These are phyloP conservation scores for Cnidoscolus chayamansa DNA, from an alignment of 441 rosid species.

Conservation along the genomic window DNA sequence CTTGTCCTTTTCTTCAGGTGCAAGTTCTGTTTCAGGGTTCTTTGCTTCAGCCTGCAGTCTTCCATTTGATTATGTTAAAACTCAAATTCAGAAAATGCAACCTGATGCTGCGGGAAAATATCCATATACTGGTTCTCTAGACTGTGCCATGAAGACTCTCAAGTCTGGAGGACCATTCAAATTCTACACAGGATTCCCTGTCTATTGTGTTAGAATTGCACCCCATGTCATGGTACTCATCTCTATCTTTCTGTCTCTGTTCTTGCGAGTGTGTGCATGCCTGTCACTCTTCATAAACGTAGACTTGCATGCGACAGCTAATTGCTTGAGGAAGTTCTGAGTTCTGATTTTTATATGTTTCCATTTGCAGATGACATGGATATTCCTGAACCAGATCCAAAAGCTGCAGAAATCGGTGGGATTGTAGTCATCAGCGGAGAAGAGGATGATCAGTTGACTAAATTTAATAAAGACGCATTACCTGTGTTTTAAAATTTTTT, in stretches of 20 bases:
- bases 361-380: constrained; percentile 93
- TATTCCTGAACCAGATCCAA: constrained; percentile 94
- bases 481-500: constrained; percentile 26
- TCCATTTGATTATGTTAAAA: constrained; percentile 95
- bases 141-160: constrained; percentile 72
- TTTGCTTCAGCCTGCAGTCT: constrained; percentile 95
- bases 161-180: constrained; percentile 88
- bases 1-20: constrained; percentile 45
- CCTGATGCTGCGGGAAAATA: constrained; percentile 89
- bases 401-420: constrained; percentile 57
- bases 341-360: constrained; percentile 21
- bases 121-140: constrained; percentile 88
- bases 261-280: background rate
- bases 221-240: constrained; percentile 92
- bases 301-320: background rate
- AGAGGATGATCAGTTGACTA: constrained; percentile 7
- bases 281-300: background rate
- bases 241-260: background rate
- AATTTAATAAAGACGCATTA: constrained; percentile 20
- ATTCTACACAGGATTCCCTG: constrained; percentile 96
- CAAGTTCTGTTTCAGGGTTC: constrained; percentile 86
- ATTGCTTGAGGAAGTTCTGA: background rate
- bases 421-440: constrained; percentile 34
- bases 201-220: constrained; percentile 87
- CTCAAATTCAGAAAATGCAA: constrained; percentile 99